These are phyloP conservation scores for Saccharomycopsis oosterbeekiorum DNA, from an alignment of 805 yeast genomes.

Conservation along the genomic window DNA sequence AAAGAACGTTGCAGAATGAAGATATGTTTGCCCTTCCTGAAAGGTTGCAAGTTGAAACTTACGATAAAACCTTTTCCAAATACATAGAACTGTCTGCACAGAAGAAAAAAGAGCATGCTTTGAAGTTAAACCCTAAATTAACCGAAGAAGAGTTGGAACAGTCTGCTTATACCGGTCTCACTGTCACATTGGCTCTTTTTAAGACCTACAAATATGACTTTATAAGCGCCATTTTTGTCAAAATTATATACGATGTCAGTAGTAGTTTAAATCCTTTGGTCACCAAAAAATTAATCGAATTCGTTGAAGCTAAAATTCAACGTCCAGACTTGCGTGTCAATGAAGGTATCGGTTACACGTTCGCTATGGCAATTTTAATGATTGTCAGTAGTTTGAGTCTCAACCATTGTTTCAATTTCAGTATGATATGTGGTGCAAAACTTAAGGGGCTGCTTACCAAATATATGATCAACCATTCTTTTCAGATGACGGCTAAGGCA, in stretches of 20 bases:
- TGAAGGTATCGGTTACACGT: slow-evolving; percentile 50
- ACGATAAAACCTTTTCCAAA: slow-evolving; percentile 30
- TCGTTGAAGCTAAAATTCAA: slow-evolving; percentile 36
- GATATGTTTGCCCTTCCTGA: slow-evolving; percentile 46
- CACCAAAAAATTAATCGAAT: slow-evolving; percentile 43
- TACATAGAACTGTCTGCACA: slow-evolving; percentile 27
- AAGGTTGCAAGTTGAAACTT: slow-evolving; percentile 32
- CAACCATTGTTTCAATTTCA: slow-evolving; percentile 42
- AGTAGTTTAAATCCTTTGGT: slow-evolving; percentile 46
- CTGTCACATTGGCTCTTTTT: slow-evolving; percentile 36
- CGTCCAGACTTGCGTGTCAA: slow-evolving; percentile 27
- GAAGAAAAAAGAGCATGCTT: slow-evolving; percentile 26
- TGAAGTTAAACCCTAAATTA: slow-evolving; percentile 26
- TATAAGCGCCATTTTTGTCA: slow-evolving; percentile 30
- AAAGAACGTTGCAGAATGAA: slow-evolving; percentile 55
- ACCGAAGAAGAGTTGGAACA: slow-evolving; percentile 31
- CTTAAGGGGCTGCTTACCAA: slow-evolving; percentile 56
- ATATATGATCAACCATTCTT: slow-evolving; percentile 54
- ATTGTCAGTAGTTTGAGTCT: slow-evolving; percentile 29
- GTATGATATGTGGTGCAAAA: slow-evolving; percentile 57
- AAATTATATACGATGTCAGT: slow-evolving; percentile 37
- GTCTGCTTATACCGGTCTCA: slow-evolving; percentile 26
- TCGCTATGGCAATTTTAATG: slow-evolving; percentile 42
- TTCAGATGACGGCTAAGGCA: slow-evolving; percentile 44
- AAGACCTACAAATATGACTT: slow-evolving; percentile 41